Conservation (phyloP, 306 rosid species). For the Corylus avellana region DNA sequence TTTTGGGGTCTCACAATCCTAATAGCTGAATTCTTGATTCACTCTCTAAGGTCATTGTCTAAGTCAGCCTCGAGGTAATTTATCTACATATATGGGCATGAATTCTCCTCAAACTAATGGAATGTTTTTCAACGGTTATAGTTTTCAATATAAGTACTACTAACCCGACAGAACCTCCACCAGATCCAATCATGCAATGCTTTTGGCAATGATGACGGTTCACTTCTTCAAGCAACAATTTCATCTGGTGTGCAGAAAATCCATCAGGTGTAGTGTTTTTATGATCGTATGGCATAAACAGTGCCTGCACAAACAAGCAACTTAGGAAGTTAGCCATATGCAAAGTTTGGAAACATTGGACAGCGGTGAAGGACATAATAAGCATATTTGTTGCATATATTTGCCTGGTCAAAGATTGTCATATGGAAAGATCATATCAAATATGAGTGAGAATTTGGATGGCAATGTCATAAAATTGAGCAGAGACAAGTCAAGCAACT, state of each 20-base stretch:
- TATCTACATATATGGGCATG: background rate
- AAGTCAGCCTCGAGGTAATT: background rate
- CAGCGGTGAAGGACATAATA: background rate
- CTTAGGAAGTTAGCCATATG: background rate
- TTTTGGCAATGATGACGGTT: slow-evolving; percentile 71
- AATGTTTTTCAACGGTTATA: slow-evolving; percentile 14
- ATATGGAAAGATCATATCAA: slow-evolving; percentile 16
- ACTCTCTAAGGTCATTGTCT: background rate
- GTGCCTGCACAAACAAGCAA: slow-evolving; percentile 56
- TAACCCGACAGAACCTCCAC: slow-evolving; percentile 98
- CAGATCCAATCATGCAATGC: slow-evolving; percentile 90
- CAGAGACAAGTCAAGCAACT: background rate
- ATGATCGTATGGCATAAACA: slow-evolving; percentile 98
- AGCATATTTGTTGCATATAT: slow-evolving; percentile 14
- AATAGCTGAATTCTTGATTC: background rate
- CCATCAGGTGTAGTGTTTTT: slow-evolving; percentile 88
- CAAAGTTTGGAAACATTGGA: background rate
- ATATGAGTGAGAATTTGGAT: background rate
- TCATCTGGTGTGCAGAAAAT: slow-evolving; percentile 64
- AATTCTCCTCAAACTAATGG: background rate
- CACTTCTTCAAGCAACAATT: slow-evolving; percentile 76
- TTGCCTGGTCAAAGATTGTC: slow-evolving; percentile 11
- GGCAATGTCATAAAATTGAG: background rate
- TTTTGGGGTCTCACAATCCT: background rate
- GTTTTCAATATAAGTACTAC: slow-evolving; percentile 33